These are phyloP conservation scores for Candida sanyaensis DNA, from an alignment of 1,139 yeast genomes.

Conservation along the genomic window DNA sequence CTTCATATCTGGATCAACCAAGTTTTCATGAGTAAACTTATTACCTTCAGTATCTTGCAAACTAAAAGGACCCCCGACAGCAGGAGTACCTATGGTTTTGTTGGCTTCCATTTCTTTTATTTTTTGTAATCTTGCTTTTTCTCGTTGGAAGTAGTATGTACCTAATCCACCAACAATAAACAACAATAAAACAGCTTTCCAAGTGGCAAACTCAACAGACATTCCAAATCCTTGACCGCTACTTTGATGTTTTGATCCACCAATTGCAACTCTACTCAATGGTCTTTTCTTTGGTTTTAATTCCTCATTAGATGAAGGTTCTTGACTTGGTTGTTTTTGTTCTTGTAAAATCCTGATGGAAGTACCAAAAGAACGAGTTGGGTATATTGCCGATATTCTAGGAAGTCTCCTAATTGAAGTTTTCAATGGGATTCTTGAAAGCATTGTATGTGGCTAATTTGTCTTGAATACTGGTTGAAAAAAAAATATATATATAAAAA, in stretches of 20 bases:
- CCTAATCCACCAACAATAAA: conserved; percentile 68
- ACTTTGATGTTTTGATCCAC: conserved; percentile 29
- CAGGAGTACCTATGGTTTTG: conserved; percentile 87
- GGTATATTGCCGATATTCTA: background rate
- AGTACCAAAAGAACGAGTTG: background rate
- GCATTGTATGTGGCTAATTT: background rate
- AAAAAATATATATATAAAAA: conserved; percentile 2
- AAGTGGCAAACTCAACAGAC: conserved; percentile 70
- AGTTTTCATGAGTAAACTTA: conserved; percentile 71
- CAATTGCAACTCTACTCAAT: conserved; percentile 52
- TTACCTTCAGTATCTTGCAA: conserved; percentile 71
- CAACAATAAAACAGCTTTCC: conserved; percentile 79
- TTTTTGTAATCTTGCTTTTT: conserved; percentile 70
- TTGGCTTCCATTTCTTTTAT: conserved; percentile 83
- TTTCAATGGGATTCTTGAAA: conserved; percentile 1
- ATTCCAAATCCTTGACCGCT: conserved; percentile 30
- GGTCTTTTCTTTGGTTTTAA: conserved; percentile 29
- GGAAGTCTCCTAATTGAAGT: background rate
- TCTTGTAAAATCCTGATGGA: background rate
- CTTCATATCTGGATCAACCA: conserved; percentile 53
- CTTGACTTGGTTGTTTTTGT: background rate
- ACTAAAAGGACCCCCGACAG: conserved; percentile 87
- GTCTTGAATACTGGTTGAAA: background rate
- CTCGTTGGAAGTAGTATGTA: conserved; percentile 67
- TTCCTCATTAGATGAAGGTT: background rate